phyloP scores from a whole-genome alignment of 2,329 filamentous ascomycete genomes.

The Hypoxylon sp. region DNA sequence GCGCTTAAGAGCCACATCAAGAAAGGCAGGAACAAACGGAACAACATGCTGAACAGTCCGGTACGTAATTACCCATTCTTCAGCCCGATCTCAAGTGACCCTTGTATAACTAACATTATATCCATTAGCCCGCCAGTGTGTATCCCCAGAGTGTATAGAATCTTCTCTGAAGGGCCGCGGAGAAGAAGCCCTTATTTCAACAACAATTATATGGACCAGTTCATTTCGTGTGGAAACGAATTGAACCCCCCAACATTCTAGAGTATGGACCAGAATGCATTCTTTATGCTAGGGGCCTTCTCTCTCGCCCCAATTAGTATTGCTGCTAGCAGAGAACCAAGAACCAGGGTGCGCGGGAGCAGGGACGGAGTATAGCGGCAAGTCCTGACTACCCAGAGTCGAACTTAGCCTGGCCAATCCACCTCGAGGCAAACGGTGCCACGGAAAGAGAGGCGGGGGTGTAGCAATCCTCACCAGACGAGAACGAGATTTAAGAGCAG shows the following conservation, averaged over 20 bases:
- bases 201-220: conserved; percentile 26
- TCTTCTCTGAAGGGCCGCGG: conserved; percentile 20
- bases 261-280: conserved; percentile 38
- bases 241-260: conserved; percentile 30
- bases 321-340: conserved; percentile 23
- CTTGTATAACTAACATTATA: conserved; percentile 30
- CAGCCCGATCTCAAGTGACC: neutral
- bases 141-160: conserved; percentile 70
- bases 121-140: conserved; percentile 66
- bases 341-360: conserved; percentile 24
- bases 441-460: conserved; percentile 37
- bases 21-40: conserved; percentile 94
- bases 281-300: conserved; percentile 37
- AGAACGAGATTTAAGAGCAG: conserved; percentile 20
- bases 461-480: conserved; percentile 41
- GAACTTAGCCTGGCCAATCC: conserved; percentile 35
- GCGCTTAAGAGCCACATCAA: conserved; percentile 99
- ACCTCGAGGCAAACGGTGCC: conserved; percentile 31
- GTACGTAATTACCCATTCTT: conserved; percentile 69
- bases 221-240: conserved; percentile 47
- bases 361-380: conserved; percentile 36
- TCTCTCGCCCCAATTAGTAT: conserved; percentile 29
- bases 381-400: conserved; percentile 32
- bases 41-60: conserved; percentile 96
- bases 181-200: conserved; percentile 39